phyloP scores from a whole-genome alignment of 306 rosid species.

The Rosa chinensis region DNA sequence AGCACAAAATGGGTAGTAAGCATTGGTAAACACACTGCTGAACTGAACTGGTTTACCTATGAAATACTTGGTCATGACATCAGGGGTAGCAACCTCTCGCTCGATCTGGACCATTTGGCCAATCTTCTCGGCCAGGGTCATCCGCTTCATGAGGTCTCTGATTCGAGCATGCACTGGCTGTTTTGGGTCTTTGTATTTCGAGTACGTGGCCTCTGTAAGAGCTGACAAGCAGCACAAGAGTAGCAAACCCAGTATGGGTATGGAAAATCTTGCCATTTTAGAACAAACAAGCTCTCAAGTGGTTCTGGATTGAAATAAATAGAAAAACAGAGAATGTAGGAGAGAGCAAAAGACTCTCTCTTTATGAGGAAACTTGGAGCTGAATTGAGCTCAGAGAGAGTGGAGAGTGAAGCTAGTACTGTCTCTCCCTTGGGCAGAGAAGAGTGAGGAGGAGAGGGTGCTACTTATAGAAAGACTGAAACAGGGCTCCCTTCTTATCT shows the following conservation, averaged over 20 bases:
- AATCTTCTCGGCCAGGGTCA: conserved; percentile 80
- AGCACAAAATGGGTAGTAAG: neutral
- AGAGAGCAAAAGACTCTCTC: neutral
- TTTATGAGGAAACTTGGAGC: too few relatives aligned
- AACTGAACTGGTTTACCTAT: conserved; percentile 46
- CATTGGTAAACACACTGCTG: neutral
- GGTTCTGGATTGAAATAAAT: conserved; percentile 14
- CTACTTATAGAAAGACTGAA: neutral
- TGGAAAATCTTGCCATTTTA: conserved; percentile 48
- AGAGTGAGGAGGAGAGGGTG: neutral
- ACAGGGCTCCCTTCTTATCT: neutral
- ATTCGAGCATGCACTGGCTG: conserved; percentile 59
- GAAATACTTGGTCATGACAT: conserved; percentile 62
- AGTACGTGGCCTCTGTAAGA: conserved; percentile 45
- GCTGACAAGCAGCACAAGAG: conserved; percentile 50
- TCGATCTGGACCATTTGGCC: conserved; percentile 96
- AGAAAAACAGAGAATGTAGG: neutral
- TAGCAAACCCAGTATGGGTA: conserved; percentile 48
- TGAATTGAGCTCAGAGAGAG: neutral
- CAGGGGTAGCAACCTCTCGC: conserved; percentile 62
- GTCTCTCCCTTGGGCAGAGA: neutral
- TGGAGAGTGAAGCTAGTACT: neutral
- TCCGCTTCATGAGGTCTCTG: conserved; percentile 58
- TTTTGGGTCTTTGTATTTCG: conserved; percentile 78
- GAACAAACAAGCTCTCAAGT: conserved; percentile 19